Base-by-base conservation (phyloP, 768 basidiomycete species). In the Boletus tylopilopsis region DNA sequence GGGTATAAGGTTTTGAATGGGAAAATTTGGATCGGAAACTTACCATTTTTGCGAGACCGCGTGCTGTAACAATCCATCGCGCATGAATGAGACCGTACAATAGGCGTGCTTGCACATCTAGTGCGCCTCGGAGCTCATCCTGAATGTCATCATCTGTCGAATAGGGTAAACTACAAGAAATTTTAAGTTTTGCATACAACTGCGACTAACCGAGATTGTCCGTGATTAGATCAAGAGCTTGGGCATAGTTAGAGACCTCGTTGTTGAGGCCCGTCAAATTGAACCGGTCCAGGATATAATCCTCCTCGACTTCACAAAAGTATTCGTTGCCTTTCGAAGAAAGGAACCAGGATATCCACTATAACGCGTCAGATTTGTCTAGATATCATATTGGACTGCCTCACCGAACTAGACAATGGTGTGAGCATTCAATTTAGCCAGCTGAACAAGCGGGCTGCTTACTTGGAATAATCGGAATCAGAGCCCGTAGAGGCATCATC, bases 321-420 rank as follows among this genome's bases (percentile, higher is more conserved):
- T 99, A 99, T 73, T 99, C 96, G 67, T 99, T 98, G 50, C 96
- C 94, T 67, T 96, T 96, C 18, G 92, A 94, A 19, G 91, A 90
- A 6, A 97, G 75, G 63, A 97, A 96, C 94, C 94, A 97, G 4
- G 93, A 92, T 59, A 95, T 94, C 94, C 94, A 97, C 91, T 94
- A 58, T 13, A 56, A 21, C 37, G 22, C 25, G 45, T 60, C 29
- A 69, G 54, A 59, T 51, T 32, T 11, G 47, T 44, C 36, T n/a
- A n/a, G 54, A 48, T 55, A 40, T 37, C 15, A 33, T 36, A 21
- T 32, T 30, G 53, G 55, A 59, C 38, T 57, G 59, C 42, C 62
- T 61, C 48, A 65, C 61, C 55, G 61, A 64, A 49, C 65, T 67
- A 34, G 47, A 53, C 42, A 45, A 42, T 49, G 49, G 32, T 49